Evolutionary conservation across 2,329 filamentous ascomycete genomes (phyloP), one percentile per base, ranked within the genome.

Genomic region (Claviceps quebecensis): DNA sequence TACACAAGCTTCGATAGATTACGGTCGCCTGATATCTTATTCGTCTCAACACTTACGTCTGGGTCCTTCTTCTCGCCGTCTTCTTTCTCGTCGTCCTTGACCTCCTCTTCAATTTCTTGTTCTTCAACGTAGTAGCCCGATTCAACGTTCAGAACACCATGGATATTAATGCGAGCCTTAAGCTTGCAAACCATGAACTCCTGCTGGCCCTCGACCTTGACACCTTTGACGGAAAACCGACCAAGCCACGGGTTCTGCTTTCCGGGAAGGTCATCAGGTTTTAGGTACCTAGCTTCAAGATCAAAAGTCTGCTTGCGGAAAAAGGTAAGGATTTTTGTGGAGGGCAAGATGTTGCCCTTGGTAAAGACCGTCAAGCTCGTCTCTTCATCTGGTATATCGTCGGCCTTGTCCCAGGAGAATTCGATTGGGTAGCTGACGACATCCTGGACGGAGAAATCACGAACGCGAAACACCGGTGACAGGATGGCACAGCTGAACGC

Each of bases 181-280:
- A 98, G 83, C 76, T 98, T 98, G 84, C 93, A 98, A 64, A 97
- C 94, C 91, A 98, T 97, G 70, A 97, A 98, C 67, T 97, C 93
- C 54, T 94, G 87, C 67, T 93, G 90, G 58, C 83, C 80, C 65
- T 95, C 88, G 41, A 88, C 85, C 78, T 96, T 90, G 65, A 98
- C 91, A 45, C 86, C 87, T 80, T 98, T 98, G 68, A 98, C 89
- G 43, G 90, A 95, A 75, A 98, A 98, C 57, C 88, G 84, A 52
- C 93, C 93, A 60, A 98, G 96, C 86, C 91, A 97, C 47, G 93
- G 87, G 67, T 88, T 87, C 56, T 84, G 77, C 77, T 91, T 94
- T 63, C 90, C 89, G 17, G 93, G 93, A 8, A 98, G 81, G 51
- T 77, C 71, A 45, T 95, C 88, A 19, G 90, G 86, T 64, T 91